Evolutionary conservation across 2,329 filamentous ascomycete species (phyloP).

Genomic region (Dactylellina parvicollis): DNA sequence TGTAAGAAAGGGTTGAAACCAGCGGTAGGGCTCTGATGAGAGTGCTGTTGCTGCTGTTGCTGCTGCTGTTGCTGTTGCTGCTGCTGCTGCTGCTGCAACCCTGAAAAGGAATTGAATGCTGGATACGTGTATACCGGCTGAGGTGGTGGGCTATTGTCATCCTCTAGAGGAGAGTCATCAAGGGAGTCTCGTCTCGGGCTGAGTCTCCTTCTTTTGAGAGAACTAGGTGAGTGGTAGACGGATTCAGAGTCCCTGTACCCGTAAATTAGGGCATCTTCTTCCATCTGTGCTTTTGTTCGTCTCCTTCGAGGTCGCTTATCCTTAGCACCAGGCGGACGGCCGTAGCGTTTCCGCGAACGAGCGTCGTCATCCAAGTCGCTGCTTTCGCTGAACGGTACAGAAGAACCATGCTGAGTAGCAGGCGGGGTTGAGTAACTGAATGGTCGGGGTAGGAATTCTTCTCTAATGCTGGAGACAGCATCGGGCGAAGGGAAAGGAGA

Average conservation of each 20-base stretch:
- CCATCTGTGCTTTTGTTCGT: conserved; percentile 53
- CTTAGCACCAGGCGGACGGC: conserved; percentile 49
- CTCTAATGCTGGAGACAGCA: conserved; percentile 39
- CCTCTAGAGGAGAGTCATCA: conserved; percentile 43
- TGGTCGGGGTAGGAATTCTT: conserved; percentile 47
- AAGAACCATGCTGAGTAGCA: conserved; percentile 16
- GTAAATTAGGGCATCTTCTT: conserved; percentile 52
- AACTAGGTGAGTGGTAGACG: conserved; percentile 49
- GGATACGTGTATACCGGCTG: conserved; percentile 48
- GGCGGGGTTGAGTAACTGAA: conserved; percentile 35
- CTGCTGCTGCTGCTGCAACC: conserved; percentile 9
- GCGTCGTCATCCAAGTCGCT: conserved; percentile 45
- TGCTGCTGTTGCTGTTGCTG: neutral
- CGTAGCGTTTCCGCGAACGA: conserved; percentile 49
- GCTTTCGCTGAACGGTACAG: conserved; percentile 30
- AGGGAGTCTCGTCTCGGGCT: conserved; percentile 43
- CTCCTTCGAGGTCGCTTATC: conserved; percentile 51
- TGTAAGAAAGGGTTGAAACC: conserved; percentile 50
- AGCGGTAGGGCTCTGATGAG: conserved; percentile 37
- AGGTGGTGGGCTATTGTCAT: conserved; percentile 43
- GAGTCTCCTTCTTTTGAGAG: conserved; percentile 44
- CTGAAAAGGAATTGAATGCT: conserved; percentile 39
- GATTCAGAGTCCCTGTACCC: conserved; percentile 51
- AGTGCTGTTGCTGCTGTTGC: conserved; percentile 2
- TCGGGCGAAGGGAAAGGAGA: conserved; percentile 52